Evolutionary conservation across 169 alveolate species (phyloP).

Genomic region (Plasmodium adleri): DNA sequence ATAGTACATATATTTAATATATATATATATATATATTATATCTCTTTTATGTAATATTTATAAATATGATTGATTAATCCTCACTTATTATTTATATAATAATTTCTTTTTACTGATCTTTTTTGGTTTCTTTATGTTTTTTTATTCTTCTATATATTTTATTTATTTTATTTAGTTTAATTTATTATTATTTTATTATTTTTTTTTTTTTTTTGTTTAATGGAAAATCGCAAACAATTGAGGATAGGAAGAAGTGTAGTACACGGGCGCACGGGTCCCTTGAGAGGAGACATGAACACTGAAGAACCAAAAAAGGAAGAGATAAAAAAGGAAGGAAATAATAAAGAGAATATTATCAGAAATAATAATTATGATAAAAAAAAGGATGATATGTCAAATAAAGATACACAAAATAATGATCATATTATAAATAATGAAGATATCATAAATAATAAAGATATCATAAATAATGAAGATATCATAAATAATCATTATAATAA

Average conservation of each 20-base stretch:
- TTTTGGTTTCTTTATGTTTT: too few relatives aligned
- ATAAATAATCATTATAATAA: slow-evolving; percentile 39
- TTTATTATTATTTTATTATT: background rate
- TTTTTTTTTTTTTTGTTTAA: slow-evolving; percentile 17
- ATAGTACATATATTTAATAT: too few relatives aligned
- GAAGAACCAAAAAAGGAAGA: slow-evolving; percentile 15
- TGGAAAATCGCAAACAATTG: slow-evolving; percentile 44
- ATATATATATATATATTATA: too few relatives aligned
- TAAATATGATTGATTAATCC: too few relatives aligned
- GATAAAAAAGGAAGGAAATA: background rate
- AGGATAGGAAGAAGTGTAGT: slow-evolving; percentile 74
- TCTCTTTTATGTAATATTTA: too few relatives aligned
- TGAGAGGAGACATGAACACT: slow-evolving; percentile 50
- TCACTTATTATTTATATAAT: background rate
- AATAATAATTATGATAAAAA: background rate
- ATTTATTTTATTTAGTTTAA: too few relatives aligned
- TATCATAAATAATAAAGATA: background rate
- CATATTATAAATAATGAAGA: background rate
- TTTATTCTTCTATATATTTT: background rate
- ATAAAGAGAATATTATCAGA: background rate
- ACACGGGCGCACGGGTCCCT: slow-evolving; percentile 77
- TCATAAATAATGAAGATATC: slow-evolving; percentile 8
- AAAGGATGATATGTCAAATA: background rate
- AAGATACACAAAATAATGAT: background rate
- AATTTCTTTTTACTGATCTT: too few relatives aligned